Percentiles rank a stretch among this genome's conserved stretches.
These are phyloP conservation scores for Suhomyces sp. DNA, from an alignment of 805 yeast genomes.

Conservation along the genomic window DNA sequence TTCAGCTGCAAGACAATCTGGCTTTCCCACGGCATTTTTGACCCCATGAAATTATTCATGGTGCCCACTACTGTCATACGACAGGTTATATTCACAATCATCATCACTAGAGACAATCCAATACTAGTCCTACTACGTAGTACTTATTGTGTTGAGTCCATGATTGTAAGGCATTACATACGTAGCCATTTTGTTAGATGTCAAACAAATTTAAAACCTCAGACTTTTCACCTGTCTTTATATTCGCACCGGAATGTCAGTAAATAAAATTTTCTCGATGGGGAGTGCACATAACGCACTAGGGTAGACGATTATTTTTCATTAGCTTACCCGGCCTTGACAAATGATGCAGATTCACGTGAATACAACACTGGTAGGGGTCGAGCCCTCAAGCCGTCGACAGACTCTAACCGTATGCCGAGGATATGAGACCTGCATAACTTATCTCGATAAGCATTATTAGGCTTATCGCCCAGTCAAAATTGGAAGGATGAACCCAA, in stretches of 20 bases:
- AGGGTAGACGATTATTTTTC: neutral
- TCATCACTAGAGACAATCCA: conserved; percentile 2
- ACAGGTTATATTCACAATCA: neutral
- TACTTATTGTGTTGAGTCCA: conserved; percentile 3
- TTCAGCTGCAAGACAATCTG: conserved; percentile 41
- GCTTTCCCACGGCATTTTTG: conserved; percentile 33
- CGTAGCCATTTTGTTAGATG: conserved; percentile 31
- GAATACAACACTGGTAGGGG: neutral
- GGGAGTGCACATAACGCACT: neutral
- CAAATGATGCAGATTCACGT: neutral
- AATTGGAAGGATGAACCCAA: neutral
- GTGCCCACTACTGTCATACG: neutral
- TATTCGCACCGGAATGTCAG: neutral
- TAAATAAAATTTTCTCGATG: neutral
- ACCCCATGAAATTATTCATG: neutral
- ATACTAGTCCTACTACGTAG: neutral
- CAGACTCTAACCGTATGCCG: neutral
- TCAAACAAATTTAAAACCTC: neutral
- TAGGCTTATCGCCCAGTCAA: neutral
- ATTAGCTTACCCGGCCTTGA: neutral
- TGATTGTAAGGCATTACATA: conserved; percentile 18
- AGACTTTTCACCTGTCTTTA: neutral
- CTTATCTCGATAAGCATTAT: neutral
- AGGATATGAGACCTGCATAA: neutral
- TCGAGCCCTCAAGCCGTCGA: neutral